phyloP scores from a whole-genome alignment of 805 yeast genomes.

The Myxozyma neglecta region DNA sequence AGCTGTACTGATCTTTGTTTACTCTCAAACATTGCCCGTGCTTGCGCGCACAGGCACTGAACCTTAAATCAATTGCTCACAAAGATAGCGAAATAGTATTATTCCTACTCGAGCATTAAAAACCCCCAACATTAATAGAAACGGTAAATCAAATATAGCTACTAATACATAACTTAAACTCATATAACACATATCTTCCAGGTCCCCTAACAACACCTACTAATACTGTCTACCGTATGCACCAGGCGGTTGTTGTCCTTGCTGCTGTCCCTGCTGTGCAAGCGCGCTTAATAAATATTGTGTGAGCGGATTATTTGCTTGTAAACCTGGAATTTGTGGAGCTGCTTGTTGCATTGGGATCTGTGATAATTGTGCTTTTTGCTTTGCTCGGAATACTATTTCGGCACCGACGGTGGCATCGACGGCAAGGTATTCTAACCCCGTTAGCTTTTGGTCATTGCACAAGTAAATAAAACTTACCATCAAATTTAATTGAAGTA shows the following conservation, averaged over 20 bases:
- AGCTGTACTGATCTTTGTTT: no score
- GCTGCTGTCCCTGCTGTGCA: slow-evolving; percentile 32
- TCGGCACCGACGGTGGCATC: slow-evolving; percentile 66
- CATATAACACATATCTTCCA: neutral
- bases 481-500: slow-evolving; percentile 66
- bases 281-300: slow-evolving; percentile 50
- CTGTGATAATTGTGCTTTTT: slow-evolving; percentile 5
- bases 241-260: slow-evolving; percentile 12
- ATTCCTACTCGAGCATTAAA: neutral
- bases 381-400: slow-evolving; percentile 44
- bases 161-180: neutral
- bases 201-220: neutral
- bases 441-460: neutral
- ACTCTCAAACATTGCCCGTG: no score
- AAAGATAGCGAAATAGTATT: no score
- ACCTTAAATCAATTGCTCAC: no score
- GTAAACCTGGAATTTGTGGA: neutral
- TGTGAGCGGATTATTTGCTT: slow-evolving; percentile 60
- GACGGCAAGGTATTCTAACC: slow-evolving; percentile 59
- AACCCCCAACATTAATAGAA: neutral
- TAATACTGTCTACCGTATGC: slow-evolving; percentile 1
- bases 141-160: neutral
- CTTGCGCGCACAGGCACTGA: no score
- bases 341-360: neutral
- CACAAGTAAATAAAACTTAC: slow-evolving; percentile 2